Evolutionary conservation across 2,329 filamentous ascomycete species (phyloP), one percentile per base, ranked within the genome.

Genomic region (Fusarium xylarioides): DNA sequence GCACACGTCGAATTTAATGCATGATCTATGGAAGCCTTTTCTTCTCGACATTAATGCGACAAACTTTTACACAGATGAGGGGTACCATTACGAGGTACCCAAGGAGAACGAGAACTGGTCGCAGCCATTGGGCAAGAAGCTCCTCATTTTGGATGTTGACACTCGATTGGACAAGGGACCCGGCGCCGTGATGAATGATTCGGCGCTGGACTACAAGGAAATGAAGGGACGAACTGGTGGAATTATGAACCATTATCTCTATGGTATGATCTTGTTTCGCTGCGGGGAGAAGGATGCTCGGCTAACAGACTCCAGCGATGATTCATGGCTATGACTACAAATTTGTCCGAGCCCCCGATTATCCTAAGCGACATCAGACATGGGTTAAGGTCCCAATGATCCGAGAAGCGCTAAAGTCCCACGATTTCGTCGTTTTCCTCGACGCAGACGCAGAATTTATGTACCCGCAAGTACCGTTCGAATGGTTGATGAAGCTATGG

Each of bases 241-340:
- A 11, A 65, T 70, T 43, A 54, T 76, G 65, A 71, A 76, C 35
- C 74, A 76, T 53, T 73, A 76, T 46, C 46, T 76, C 16, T 76
- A 76, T 16, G 72, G 74, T 76, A 73, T 21, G 37, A 1, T 5
- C 4, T 26, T 5, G 7, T n/a, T 16, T 8, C 5, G 8, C 14
- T 12, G 23, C 34, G 50, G 14, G 50, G 34, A 28, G 34, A 38
- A n/a, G 50, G 6, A 54, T 32, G 16, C 21, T 16, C 16, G 37
- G 37, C 53, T 56, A 44, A 56, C 53, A 14, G 34, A 5, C 11
- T 47, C 11, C 19, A 78, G 77, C 77, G 11, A 73, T 78, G 72
- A 85, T 86, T 65, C 85, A 86, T 76, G 84, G 85, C 26, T 86
- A 86, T 76, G 83, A 85, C 61, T 86, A 86, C 77, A 84, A 84